A percentile compares a stretch with the other conserved stretches of the same genome.
phyloP scores from a whole-genome alignment of 2,329 filamentous ascomycete genomes.

The Xenoacremonium recifei region DNA sequence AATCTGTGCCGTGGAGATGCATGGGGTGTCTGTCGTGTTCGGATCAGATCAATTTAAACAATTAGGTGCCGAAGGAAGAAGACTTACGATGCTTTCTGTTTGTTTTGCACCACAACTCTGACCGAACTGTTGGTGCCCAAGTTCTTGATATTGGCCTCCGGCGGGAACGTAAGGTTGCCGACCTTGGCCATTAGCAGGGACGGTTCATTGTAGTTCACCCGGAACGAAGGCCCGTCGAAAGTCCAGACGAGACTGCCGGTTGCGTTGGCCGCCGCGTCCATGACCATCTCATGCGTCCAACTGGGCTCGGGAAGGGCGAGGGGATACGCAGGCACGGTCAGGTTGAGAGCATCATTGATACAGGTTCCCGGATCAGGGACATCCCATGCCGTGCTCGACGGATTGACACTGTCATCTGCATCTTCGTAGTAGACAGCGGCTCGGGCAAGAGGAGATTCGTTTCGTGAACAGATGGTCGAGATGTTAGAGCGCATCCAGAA shows the following conservation, averaged over 20 bases:
- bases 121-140: slow-evolving; percentile 52
- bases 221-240: slow-evolving; percentile 49
- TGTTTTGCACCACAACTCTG: slow-evolving; percentile 54
- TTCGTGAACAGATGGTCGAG: slow-evolving; percentile 42
- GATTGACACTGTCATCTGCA: slow-evolving; percentile 48
- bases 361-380: slow-evolving; percentile 52
- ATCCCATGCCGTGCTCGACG: slow-evolving; percentile 49
- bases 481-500: slow-evolving; percentile 63
- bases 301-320: slow-evolving; percentile 44
- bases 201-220: slow-evolving; percentile 60
- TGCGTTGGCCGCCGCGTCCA: slow-evolving; percentile 48
- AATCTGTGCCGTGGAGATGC: slow-evolving; percentile 71
- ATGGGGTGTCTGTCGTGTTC: slow-evolving; percentile 55
- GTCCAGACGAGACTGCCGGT: slow-evolving; percentile 53
- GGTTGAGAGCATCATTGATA: slow-evolving; percentile 53
- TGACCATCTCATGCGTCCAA: slow-evolving; percentile 43
- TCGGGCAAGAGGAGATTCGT: slow-evolving; percentile 49
- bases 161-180: slow-evolving; percentile 51
- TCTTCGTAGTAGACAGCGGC: slow-evolving; percentile 66
- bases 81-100: slow-evolving; percentile 37
- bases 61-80: neutral
- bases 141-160: slow-evolving; percentile 55
- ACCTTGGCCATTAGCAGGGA: slow-evolving; percentile 51
- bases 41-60: neutral
- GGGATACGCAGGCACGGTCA: slow-evolving; percentile 51